Percentiles rank a stretch among this genome's conserved stretches.
Evolutionary conservation across 2,329 filamentous ascomycete species (phyloP).

Genomic region (Balansia obtecta): DNA sequence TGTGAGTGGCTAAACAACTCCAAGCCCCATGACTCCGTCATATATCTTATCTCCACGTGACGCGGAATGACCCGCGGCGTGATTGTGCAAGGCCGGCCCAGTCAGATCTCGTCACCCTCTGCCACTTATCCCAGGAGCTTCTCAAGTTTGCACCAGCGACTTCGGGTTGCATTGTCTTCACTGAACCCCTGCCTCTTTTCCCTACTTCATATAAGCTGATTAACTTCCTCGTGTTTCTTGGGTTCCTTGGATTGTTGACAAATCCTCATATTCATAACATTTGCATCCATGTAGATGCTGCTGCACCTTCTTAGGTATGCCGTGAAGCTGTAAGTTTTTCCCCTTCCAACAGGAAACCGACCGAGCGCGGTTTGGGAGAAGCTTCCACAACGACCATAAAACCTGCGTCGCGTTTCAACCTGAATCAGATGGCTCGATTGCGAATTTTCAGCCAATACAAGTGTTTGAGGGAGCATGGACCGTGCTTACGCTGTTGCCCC

Average conservation of each 20-base stretch:
- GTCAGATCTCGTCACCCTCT: slow-evolving; percentile 24
- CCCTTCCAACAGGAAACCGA: slow-evolving; percentile 4
- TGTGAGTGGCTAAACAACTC: slow-evolving; percentile 3
- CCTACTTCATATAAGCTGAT: neutral
- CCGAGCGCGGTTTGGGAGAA: neutral
- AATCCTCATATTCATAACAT: slow-evolving; percentile 3
- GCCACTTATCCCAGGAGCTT: slow-evolving; percentile 19
- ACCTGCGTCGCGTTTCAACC: neutral
- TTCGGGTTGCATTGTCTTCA: slow-evolving; percentile 8
- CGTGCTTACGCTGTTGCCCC: slow-evolving; percentile 3
- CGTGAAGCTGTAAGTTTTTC: slow-evolving; percentile 22
- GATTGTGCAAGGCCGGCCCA: slow-evolving; percentile 12
- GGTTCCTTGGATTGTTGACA: neutral
- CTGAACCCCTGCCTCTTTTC: neutral
- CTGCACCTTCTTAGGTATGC: slow-evolving; percentile 18
- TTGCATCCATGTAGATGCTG: slow-evolving; percentile 25
- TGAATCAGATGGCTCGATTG: neutral
- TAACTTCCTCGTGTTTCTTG: neutral
- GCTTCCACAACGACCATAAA: neutral
- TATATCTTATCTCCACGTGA: slow-evolving; percentile 23
- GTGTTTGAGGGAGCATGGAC: slow-evolving; percentile 9
- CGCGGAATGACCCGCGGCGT: slow-evolving; percentile 17
- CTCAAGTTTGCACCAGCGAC: slow-evolving; percentile 21
- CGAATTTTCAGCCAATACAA: too few species aligned
- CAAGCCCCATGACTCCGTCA: neutral